Evolutionary conservation across 768 basidiomycete species (phyloP), one percentile per base, ranked within the genome.

Genomic region (Leucosporidium yakuticum): DNA sequence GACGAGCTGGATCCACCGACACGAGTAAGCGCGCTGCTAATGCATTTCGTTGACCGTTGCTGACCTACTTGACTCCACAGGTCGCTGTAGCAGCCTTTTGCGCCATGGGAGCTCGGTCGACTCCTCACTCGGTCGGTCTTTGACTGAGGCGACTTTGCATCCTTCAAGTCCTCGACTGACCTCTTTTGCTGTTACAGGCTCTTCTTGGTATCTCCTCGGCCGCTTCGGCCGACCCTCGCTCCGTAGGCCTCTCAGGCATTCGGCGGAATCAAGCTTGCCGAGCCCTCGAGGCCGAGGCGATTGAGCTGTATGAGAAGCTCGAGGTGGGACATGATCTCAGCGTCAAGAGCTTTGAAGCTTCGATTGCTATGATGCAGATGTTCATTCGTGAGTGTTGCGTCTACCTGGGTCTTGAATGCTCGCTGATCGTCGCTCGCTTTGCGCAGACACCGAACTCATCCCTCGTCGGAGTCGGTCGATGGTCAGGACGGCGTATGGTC

Each of bases 51-150:
- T 27, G 36, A 14, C 19, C 19, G 8, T 44, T 15, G 55, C 20
- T 34, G 19, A 60, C 25, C 3, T 17, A 6, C 25, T 6, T 15
- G 20, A 20, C 23, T 12, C 29, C 3, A 44, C 49, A 51, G 60
- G 49, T 61, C 9, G 63, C 63, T 2, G 60, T 57, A 15, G 63
- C 68, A 1, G 63, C 47, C 0, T 69, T 69, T 47, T 64, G 68
- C 48, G 68, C 68, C 27, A 50, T 69, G 68, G 68, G 68, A 31
- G 68, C 68, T 8, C 15, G 68, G 29, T 59, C 68, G 6, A 36
- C 44, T 21, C 68, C 63, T 11, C 63, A 69, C 39, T 69, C 68
- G 53, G 68, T 68, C 8, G 8, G 67, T 11, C 6, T 27, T 19
- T 1, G 34, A 0, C 4, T 31, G 23, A 14, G 1, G 19, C 15